phyloP scores from a whole-genome alignment of 179 eudicot genomes.

The Carnegiea gigantea region DNA sequence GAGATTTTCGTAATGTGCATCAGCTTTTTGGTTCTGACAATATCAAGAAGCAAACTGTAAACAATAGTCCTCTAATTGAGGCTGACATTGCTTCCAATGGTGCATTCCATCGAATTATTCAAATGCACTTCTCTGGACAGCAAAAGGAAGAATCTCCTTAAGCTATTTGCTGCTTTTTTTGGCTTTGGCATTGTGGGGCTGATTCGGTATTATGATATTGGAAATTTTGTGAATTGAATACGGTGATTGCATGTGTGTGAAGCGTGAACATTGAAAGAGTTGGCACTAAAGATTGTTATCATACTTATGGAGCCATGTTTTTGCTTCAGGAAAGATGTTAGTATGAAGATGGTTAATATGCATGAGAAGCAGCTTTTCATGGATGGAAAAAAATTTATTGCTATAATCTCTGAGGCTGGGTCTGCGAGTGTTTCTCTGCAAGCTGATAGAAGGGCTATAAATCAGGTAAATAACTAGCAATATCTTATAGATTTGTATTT shows the following conservation, averaged over 20 bases:
- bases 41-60: not conserved
- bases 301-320: not conserved
- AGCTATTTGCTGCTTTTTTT: not conserved
- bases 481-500: not conserved
- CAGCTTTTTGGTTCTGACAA: not conserved
- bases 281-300: not conserved
- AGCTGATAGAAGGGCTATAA: slow-evolving; percentile 92
- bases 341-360: slow-evolving; percentile 99
- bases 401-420: slow-evolving; percentile 98
- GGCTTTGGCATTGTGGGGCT: not conserved
- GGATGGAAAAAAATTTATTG: slow-evolving; percentile 89
- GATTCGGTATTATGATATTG: not conserved
- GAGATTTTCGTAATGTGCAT: not conserved
- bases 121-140: not conserved
- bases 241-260: not conserved
- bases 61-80: not conserved
- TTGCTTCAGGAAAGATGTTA: slow-evolving; percentile 72
- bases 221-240: not conserved
- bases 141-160: not conserved
- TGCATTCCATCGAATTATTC: not conserved
- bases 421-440: slow-evolving; percentile 99
- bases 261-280: not conserved
- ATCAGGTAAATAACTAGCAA: slow-evolving; percentile 59
- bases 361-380: slow-evolving; percentile 95
- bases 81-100: not conserved